A percentile compares a stretch with the other conserved stretches of the same genome.
Conservation (phyloP, 176 grass and related monocot species). For the Cocos nucifera region DNA sequence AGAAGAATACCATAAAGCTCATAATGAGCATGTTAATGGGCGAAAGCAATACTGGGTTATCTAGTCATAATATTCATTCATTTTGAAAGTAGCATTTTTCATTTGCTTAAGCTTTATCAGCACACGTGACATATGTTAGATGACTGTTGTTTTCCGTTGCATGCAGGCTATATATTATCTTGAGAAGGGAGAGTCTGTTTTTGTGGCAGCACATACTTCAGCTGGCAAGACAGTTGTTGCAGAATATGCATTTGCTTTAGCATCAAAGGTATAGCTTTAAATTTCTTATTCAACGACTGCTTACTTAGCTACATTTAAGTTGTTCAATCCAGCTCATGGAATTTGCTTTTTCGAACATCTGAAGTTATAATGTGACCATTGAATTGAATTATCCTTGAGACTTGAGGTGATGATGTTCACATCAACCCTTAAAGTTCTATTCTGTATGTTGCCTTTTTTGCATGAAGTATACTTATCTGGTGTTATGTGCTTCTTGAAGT, state of each 20-base stretch:
- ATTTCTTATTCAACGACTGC: background rate
- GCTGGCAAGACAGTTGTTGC: conserved; percentile 98
- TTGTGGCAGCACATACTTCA: conserved; percentile 96
- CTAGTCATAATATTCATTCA: no score
- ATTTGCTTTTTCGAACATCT: background rate
- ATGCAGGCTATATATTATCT: conserved; percentile 90
- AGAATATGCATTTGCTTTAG: conserved; percentile 93
- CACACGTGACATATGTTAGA: no score
- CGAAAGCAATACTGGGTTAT: no score
- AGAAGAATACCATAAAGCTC: no score
- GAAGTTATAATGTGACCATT: background rate
- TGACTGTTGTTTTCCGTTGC: conserved; percentile 6
- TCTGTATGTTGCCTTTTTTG: no score
- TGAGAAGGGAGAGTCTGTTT: conserved; percentile 92
- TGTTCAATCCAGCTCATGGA: background rate
- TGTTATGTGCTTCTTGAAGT: no score
- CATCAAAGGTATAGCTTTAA: conserved; percentile 59
- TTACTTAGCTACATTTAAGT: background rate
- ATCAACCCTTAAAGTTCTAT: background rate
- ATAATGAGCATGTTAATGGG: no score
- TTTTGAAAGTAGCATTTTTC: no score
- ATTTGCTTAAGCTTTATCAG: no score
- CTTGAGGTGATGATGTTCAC: background rate
- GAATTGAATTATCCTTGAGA: background rate
- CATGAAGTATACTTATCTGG: no score